phyloP scores from a whole-genome alignment of 2,329 filamentous ascomycete species.

The Harringtonia aguacate region DNA sequence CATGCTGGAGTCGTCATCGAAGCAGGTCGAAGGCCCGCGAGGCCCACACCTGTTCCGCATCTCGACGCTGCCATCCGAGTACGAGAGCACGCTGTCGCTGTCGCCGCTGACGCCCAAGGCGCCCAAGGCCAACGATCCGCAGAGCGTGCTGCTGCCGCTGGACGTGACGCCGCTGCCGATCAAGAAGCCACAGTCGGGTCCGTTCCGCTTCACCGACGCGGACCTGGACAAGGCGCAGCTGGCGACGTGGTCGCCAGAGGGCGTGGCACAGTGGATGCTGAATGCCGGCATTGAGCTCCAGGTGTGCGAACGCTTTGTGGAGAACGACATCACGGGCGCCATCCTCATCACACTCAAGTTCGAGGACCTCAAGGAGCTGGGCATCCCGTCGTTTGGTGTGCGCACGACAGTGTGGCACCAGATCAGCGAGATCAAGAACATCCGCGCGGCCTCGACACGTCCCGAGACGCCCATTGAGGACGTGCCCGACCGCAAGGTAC shows the following conservation, averaged over 20 bases:
- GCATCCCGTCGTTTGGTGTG: constrained; percentile 72
- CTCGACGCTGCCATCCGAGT: constrained; percentile 49
- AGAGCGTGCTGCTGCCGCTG: constrained; percentile 23
- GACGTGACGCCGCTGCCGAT: constrained; percentile 26
- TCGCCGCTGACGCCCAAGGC: constrained; percentile 64
- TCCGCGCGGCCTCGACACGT: constrained; percentile 34
- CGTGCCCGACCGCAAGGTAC: constrained; percentile 38
- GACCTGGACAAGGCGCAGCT: constrained; percentile 50
- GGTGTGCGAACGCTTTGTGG: constrained; percentile 73
- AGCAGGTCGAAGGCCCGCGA: constrained; percentile 66
- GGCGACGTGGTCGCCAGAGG: constrained; percentile 58
- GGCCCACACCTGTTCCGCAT: constrained; percentile 80
- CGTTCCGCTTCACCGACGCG: constrained; percentile 44
- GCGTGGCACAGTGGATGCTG: constrained; percentile 81
- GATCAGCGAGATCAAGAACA: constrained; percentile 58
- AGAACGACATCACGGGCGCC: constrained; percentile 84
- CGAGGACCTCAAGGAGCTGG: constrained; percentile 73
- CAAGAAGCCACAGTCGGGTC: constrained; percentile 29
- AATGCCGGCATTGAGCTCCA: constrained; percentile 67
- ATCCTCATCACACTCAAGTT: constrained; percentile 87
- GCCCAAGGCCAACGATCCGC: background rate
- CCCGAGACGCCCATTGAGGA: constrained; percentile 53
- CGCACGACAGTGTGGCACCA: constrained; percentile 72
- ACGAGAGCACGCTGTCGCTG: constrained; percentile 50
- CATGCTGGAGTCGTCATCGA: constrained; percentile 43